phyloP scores from a whole-genome alignment of 208 protist genomes.

The Trypanosoma melophagium region DNA sequence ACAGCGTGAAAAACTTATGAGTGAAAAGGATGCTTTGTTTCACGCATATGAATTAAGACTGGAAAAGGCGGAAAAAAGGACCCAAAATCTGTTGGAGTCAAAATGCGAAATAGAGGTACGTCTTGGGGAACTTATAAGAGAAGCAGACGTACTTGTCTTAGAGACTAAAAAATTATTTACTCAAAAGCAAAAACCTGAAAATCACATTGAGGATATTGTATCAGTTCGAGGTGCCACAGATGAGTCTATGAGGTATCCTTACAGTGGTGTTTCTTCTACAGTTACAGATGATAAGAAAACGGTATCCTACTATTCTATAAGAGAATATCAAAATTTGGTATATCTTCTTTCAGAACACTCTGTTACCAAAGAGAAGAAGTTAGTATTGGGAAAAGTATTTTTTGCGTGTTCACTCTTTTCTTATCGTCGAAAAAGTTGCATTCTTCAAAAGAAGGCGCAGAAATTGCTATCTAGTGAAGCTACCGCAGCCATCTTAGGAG shows the following conservation, averaged over 20 bases:
- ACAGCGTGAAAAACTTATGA: slow-evolving; percentile 14
- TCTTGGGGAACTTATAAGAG: not conserved
- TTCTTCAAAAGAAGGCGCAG: not conserved
- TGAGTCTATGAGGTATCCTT: not conserved
- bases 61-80: slow-evolving; percentile 3
- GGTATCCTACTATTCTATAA: not conserved
- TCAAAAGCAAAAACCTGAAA: slow-evolving; percentile 1
- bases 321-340: not conserved
- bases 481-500: not conserved
- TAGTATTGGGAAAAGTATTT: not conserved
- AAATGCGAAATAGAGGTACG: slow-evolving; percentile 7
- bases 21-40: slow-evolving; percentile 11
- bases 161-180: not conserved
- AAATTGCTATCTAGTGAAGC: not conserved
- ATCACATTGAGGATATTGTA: not conserved
- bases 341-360: not conserved
- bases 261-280: too few relatives aligned
- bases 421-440: not conserved
- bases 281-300: not conserved
- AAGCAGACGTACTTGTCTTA: not conserved
- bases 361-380: not conserved
- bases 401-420: slow-evolving; percentile 1
- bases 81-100: slow-evolving; percentile 15
- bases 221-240: not conserved
- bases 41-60: slow-evolving; percentile 5